These are phyloP conservation scores for Penicillium simplicissimum DNA, from an alignment of 495 filamentous ascomycete genomes.

Conservation along the genomic window DNA sequence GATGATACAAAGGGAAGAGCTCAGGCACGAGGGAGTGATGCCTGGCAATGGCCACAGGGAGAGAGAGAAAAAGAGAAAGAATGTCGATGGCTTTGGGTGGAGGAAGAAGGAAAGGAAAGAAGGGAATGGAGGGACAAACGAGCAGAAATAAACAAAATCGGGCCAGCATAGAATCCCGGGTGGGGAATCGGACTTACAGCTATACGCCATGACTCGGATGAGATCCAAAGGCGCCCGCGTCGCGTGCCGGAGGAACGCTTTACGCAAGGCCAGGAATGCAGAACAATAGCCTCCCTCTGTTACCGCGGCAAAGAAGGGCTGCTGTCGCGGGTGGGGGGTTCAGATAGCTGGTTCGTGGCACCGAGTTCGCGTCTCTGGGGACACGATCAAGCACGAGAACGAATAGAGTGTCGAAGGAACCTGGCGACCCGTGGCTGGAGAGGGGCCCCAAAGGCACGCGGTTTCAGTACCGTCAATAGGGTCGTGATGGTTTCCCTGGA, in stretches of 20 bases:
- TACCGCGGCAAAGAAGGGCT: conserved; percentile 31
- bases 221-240: conserved; percentile 34
- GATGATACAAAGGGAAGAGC: conserved; percentile 3
- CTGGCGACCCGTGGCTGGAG: conserved; percentile 14
- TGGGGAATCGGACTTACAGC: conserved; percentile 42
- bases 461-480: not conserved
- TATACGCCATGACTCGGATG: conserved; percentile 42
- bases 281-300: conserved; percentile 33
- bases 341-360: conserved; percentile 14
- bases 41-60: conserved; percentile 17
- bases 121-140: conserved; percentile 30
- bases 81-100: conserved; percentile 18
- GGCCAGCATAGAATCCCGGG: conserved; percentile 36
- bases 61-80: conserved; percentile 28
- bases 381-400: not conserved
- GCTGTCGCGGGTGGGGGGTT: not conserved
- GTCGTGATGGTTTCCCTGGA: not conserved
- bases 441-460: conserved; percentile 11
- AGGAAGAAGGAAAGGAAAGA: conserved; percentile 17
- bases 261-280: conserved; percentile 51
- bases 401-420: not conserved
- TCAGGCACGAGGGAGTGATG: conserved; percentile 8
- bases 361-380: conserved; percentile 20
- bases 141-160: conserved; percentile 49
- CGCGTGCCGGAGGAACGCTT: conserved; percentile 38